Base-by-base conservation (phyloP, 106 monocot genomes). In the Hemerocallis citrina region DNA sequence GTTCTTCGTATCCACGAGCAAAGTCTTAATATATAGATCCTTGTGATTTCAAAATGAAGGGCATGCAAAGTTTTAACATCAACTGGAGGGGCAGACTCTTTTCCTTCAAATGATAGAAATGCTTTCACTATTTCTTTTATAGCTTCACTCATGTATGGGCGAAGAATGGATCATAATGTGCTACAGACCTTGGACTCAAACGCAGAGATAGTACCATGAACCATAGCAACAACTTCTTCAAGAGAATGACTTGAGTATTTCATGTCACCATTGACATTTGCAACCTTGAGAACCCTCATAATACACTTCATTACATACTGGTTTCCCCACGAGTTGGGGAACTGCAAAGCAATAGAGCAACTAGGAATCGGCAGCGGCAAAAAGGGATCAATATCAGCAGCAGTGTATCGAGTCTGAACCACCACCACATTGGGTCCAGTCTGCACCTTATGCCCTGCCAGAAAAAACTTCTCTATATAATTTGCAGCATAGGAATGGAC, bases 1-100 rank as follows among this genome's bases (percentile, higher is more conserved):
- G 79, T 80, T 68, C 85, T 44, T 6, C 82, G 73, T 92, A 88
- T 98, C 98, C 98, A 98, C 47, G 84, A 74, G 72, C 98, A 98
- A 7, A 98, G 82, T 63, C 98, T 84, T 67, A 77, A 51, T 29
- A 98, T 81, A 68, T 98, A 83, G 27, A 92, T 76, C 52, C 88
- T 91, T 60, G 85, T 70, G 19, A 85, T 85, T 66, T 98, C 98
- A 77, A 92, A 92, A 68, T 88, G 91, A 70, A 98, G 86, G 36
- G 65, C 28, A n/a, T 44, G 58, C 62, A 98, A 59, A 47, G 62
- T 68, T 71, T 79, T 79, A 15, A 82, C 91, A 60, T 87, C 85
- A 77, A 60, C 69, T 64, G 79, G 34, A 67, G 94, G 94, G 59
- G 85, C 81, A 46, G 87, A 74, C 23, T 98, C 98, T 68, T 98